Evolutionary conservation across 2,329 filamentous ascomycete species (phyloP).

Genomic region (Plectosphaerella cucumerina): DNA sequence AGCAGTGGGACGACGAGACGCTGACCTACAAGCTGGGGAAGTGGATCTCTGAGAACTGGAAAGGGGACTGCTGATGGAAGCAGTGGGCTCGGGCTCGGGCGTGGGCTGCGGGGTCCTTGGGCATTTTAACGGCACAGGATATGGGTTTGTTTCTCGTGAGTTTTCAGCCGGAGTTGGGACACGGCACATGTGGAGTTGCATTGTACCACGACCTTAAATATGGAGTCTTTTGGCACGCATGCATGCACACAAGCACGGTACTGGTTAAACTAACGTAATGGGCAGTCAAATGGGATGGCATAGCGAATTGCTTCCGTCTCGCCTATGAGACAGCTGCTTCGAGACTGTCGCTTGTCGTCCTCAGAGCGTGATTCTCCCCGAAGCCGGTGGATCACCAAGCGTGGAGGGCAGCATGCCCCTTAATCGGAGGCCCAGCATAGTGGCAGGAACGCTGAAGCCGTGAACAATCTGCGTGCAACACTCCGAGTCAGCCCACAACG

Average conservation of each 20-base stretch:
- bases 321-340: no score
- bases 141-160: neutral
- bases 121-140: neutral
- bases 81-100: neutral
- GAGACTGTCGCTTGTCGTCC: no score
- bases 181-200: no score
- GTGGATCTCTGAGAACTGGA: constrained; percentile 60
- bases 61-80: constrained; percentile 35
- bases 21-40: constrained; percentile 51
- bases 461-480: neutral
- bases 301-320: no score
- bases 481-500: neutral
- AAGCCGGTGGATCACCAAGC: neutral
- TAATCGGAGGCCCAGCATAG: neutral
- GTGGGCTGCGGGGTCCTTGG: neutral
- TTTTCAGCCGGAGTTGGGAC: neutral
- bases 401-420: neutral
- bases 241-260: neutral
- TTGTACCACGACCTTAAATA: no score
- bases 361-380: neutral
- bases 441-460: constrained; percentile 1
- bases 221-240: no score
- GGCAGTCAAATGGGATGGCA: no score
- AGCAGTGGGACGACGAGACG: constrained; percentile 47
- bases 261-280: no score